A percentile compares a stretch with the other conserved stretches of the same genome.
Evolutionary conservation across 108 stramenopile genomes (phyloP).

Genomic region (Cyclotella cryptica): DNA sequence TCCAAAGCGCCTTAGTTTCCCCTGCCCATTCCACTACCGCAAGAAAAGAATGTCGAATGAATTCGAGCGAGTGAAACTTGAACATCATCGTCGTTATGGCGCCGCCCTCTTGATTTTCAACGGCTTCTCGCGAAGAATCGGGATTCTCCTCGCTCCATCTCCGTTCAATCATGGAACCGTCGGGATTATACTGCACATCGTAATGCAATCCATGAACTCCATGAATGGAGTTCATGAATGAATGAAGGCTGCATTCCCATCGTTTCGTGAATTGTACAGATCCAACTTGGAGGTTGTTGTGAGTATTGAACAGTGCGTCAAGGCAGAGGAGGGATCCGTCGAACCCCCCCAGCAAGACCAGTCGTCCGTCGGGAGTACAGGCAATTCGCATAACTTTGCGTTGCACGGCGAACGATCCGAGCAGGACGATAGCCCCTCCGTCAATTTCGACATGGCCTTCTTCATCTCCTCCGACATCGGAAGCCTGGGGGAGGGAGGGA

Average conservation of each 20-base stretch:
- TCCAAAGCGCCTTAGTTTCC: slow-evolving; percentile 15
- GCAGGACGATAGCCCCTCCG: background rate
- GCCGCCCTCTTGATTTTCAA: too few relatives aligned
- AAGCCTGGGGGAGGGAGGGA: background rate
- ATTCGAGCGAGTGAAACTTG: background rate
- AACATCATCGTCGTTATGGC: background rate
- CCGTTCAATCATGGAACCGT: slow-evolving; percentile 51
- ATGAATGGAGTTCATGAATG: background rate
- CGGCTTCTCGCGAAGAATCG: slow-evolving; percentile 3
- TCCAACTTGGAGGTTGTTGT: background rate
- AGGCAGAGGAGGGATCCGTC: background rate
- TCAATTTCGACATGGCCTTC: background rate
- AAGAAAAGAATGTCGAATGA: background rate
- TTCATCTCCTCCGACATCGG: background rate
- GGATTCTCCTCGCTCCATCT: slow-evolving; percentile 32
- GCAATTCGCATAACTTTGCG: too few relatives aligned
- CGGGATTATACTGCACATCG: slow-evolving; percentile 46
- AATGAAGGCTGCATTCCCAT: background rate
- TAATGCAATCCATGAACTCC: slow-evolving; percentile 58
- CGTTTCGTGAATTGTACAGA: background rate
- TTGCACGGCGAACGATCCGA: too few relatives aligned
- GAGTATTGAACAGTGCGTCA: background rate
- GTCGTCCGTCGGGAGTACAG: too few relatives aligned
- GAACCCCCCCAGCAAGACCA: background rate
- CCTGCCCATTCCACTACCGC: slow-evolving; percentile 1